Evolutionary conservation across 441 rosid genomes (phyloP).

Genomic region (Jatropha multifida): DNA sequence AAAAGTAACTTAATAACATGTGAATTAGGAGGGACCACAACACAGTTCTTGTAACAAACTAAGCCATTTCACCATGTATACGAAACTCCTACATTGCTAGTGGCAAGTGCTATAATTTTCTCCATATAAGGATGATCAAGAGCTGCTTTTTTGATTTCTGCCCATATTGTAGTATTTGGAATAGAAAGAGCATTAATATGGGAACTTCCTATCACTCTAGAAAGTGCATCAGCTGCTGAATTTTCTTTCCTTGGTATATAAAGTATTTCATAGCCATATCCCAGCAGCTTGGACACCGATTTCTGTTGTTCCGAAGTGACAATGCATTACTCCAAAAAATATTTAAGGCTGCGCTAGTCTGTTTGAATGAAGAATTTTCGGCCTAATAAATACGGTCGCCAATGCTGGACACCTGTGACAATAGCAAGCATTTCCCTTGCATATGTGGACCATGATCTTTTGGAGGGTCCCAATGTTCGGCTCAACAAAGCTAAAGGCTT

Average conservation of each 20-base stretch:
- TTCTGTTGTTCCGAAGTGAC: not conserved
- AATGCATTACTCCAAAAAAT: not conserved
- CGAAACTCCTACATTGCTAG: fast-evolving
- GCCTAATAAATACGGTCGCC: not conserved
- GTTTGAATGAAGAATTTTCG: no score
- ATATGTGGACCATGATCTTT: not conserved
- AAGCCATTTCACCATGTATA: not conserved
- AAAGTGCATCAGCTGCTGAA: not conserved
- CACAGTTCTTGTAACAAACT: no score
- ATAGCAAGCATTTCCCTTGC: not conserved
- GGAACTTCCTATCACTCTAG: not conserved
- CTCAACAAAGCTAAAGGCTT: no score
- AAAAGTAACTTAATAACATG: no score
- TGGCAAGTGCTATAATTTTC: no score
- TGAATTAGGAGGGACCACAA: no score
- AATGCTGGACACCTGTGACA: not conserved
- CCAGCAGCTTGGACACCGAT: not conserved
- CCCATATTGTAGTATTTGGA: no score
- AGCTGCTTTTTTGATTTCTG: no score
- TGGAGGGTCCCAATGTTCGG: no score
- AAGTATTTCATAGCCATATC: not conserved
- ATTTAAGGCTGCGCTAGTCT: not conserved
- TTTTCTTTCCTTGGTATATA: not conserved
- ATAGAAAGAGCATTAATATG: no score
- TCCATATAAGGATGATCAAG: no score